Conservation (phyloP, 2,329 filamentous ascomycete species). For the Rosellinia necatrix region DNA sequence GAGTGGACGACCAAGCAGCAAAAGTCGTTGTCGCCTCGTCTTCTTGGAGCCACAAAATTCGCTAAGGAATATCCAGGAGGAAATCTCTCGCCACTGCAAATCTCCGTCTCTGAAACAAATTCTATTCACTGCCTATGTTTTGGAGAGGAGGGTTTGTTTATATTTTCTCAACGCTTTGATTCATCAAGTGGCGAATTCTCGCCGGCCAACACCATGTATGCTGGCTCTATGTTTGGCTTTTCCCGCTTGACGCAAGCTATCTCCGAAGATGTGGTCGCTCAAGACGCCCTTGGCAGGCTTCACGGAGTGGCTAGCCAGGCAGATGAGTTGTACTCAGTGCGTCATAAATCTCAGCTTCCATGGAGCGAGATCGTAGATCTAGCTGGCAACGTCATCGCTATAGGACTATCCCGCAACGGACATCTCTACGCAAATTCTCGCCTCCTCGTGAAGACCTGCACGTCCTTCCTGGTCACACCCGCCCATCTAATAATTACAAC, state of each 20-base stretch:
- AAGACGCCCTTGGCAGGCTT: slow-evolving; percentile 53
- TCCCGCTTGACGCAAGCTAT: slow-evolving; percentile 38
- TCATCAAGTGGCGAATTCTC: slow-evolving; percentile 22
- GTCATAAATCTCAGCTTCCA: slow-evolving; percentile 54
- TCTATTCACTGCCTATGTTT: slow-evolving; percentile 38
- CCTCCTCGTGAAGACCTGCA: slow-evolving; percentile 82
- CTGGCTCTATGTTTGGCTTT: slow-evolving; percentile 40
- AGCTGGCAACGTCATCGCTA: slow-evolving; percentile 49
- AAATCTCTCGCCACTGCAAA: slow-evolving; percentile 36
- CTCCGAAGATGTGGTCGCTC: slow-evolving; percentile 45
- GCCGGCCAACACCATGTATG: slow-evolving; percentile 30
- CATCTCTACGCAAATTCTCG: slow-evolving; percentile 77
- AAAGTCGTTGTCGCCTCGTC: slow-evolving; percentile 50
- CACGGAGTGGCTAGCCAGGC: slow-evolving; percentile 44
- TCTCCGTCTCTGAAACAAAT: slow-evolving; percentile 38
- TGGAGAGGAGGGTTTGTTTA: slow-evolving; percentile 29
- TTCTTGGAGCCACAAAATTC: slow-evolving; percentile 49
- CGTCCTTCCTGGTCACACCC: slow-evolving; percentile 82
- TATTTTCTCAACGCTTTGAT: slow-evolving; percentile 31
- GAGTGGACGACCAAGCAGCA: slow-evolving; percentile 67
- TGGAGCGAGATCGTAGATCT: slow-evolving; percentile 56
- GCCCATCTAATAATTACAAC: slow-evolving; percentile 91
- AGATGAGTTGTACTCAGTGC: slow-evolving; percentile 43
- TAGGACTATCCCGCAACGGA: slow-evolving; percentile 76
- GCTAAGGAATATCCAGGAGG: slow-evolving; percentile 35